phyloP scores from a whole-genome alignment of 208 protist genomes.

The Crithidia thermophila region DNA sequence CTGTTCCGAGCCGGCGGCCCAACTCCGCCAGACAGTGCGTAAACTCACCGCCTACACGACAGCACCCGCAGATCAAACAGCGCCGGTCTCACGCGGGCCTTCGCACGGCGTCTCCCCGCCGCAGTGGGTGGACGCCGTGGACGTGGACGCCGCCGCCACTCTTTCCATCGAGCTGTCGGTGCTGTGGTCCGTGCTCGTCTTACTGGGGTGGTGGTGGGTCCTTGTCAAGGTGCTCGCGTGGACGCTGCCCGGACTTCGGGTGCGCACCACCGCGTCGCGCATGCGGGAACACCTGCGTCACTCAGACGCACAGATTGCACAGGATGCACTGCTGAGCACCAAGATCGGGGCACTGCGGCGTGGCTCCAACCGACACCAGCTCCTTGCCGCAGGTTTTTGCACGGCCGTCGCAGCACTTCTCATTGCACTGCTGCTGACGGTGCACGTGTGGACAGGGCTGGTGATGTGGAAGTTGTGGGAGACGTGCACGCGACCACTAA shows the following conservation, averaged over 20 bases:
- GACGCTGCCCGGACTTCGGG: neutral
- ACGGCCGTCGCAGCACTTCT: neutral
- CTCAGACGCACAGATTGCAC: neutral
- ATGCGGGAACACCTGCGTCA: neutral
- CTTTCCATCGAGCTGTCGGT: conserved; percentile 5
- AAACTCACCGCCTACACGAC: neutral
- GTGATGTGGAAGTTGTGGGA: conserved; percentile 10
- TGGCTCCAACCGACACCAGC: conserved; percentile 8
- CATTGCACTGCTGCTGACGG: conserved; percentile 16
- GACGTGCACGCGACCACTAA: neutral
- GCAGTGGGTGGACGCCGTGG: too few species aligned
- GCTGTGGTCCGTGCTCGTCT: neutral
- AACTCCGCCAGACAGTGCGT: neutral
- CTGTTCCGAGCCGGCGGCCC: neutral
- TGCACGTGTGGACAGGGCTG: conserved; percentile 21
- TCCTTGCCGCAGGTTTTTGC: conserved; percentile 12
- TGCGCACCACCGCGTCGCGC: neutral
- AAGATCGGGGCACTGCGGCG: conserved; percentile 1
- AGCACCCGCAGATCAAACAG: too few species aligned
- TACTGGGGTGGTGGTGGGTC: neutral
- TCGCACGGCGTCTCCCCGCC: too few species aligned
- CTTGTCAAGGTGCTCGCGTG: neutral
- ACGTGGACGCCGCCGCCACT: neutral
- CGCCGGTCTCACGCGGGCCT: too few species aligned
- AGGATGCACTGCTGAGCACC: neutral